Evolutionary conservation across 2,329 filamentous ascomycete species (phyloP).

Genomic region (Nothopassalora personata): DNA sequence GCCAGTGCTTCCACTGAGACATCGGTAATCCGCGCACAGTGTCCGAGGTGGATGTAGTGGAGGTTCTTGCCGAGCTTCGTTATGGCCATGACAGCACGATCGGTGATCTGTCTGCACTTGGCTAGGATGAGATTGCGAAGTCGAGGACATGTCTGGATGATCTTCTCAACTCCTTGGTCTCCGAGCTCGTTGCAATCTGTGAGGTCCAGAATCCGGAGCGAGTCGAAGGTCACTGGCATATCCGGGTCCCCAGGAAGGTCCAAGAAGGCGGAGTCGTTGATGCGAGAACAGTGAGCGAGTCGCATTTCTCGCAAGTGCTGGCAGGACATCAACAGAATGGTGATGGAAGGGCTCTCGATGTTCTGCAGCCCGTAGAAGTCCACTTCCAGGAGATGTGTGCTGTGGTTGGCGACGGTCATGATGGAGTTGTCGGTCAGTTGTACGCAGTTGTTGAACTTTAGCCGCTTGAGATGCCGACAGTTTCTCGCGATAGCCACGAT

Average conservation of each 20-base stretch:
- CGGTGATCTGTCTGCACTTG: slow-evolving; percentile 90
- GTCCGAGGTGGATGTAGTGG: slow-evolving; percentile 92
- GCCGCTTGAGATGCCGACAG: slow-evolving; percentile 82
- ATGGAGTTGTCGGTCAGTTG: slow-evolving; percentile 79
- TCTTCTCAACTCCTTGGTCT: slow-evolving; percentile 81
- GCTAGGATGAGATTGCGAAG: slow-evolving; percentile 88
- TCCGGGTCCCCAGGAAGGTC: slow-evolving; percentile 61
- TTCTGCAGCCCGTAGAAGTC: slow-evolving; percentile 81
- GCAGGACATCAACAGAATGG: slow-evolving; percentile 70
- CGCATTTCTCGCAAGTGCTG: slow-evolving; percentile 84
- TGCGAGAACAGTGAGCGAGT: slow-evolving; percentile 74
- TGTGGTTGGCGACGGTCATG: slow-evolving; percentile 78
- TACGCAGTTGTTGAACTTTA: slow-evolving; percentile 91
- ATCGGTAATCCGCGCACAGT: slow-evolving; percentile 89
- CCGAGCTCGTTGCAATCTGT: slow-evolving; percentile 81
- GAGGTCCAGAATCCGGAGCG: slow-evolving; percentile 85
- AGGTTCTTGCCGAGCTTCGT: slow-evolving; percentile 88
- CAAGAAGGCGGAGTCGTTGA: slow-evolving; percentile 85
- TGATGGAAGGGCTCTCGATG: slow-evolving; percentile 78
- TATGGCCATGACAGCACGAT: slow-evolving; percentile 80
- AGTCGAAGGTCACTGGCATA: slow-evolving; percentile 57
- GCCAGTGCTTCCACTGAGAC: slow-evolving; percentile 79
- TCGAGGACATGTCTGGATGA: slow-evolving; percentile 78
- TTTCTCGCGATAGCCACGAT: slow-evolving; percentile 72
- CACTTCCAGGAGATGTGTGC: slow-evolving; percentile 90